These are phyloP conservation scores for Arabidopsis arenosa DNA, from an alignment of 345 rosid genomes.

Conservation along the genomic window DNA sequence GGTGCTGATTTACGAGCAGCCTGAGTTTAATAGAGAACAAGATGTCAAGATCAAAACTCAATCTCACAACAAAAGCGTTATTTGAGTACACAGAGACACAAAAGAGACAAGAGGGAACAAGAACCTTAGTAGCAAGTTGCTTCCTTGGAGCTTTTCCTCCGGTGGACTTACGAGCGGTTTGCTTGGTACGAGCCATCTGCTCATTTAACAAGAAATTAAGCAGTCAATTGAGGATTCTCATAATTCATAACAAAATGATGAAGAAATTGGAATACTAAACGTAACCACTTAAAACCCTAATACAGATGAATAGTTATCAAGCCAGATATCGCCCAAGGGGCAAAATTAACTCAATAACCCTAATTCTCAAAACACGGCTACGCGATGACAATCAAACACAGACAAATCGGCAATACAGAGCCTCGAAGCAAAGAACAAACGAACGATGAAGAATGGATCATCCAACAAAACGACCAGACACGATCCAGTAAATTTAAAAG, in stretches of 20 bases:
- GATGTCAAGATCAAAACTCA: neutral
- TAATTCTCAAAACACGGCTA: neutral
- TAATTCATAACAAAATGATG: neutral
- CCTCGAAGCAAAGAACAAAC: neutral
- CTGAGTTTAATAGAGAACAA: constrained; percentile 22
- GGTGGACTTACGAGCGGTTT: constrained; percentile 88
- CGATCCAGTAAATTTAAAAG: neutral
- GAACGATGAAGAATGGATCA: neutral
- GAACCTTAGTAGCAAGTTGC: constrained; percentile 87
- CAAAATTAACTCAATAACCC: neutral
- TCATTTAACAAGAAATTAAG: neutral
- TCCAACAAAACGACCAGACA: neutral
- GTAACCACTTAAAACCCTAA: neutral
- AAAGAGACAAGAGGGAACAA: neutral
- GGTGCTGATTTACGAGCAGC: constrained; percentile 94
- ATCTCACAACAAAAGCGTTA: neutral
- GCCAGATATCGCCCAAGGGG: neutral
- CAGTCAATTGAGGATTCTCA: neutral
- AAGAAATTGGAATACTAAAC: neutral
- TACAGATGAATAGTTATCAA: neutral
- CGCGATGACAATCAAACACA: neutral
- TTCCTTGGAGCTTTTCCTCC: constrained; percentile 96
- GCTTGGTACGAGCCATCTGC: constrained; percentile 92
- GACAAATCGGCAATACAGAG: neutral
- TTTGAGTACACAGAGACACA: too few relatives aligned